Conservation (phyloP, 1,284 basidiomycete species). For the Hymenochaete sp. region DNA sequence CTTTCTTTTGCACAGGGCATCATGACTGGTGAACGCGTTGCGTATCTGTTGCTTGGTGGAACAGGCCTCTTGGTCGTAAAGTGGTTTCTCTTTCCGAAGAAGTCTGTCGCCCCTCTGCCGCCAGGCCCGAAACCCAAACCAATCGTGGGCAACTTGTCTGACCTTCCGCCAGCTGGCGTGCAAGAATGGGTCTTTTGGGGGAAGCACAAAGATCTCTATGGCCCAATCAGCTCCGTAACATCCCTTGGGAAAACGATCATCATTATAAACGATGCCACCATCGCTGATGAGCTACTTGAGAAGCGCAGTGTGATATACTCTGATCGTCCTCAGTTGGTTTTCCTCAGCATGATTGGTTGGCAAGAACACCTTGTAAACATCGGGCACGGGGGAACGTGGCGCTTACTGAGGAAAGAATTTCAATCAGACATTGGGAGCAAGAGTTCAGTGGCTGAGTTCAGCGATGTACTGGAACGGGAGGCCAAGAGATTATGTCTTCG, state of each 20-base stretch:
- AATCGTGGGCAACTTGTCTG: constrained; percentile 17
- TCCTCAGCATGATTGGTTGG: too few species aligned
- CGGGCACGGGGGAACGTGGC: too few species aligned
- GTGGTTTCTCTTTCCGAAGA: constrained; percentile 11
- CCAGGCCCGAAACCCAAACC: constrained; percentile 17
- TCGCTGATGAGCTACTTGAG: constrained; percentile 14
- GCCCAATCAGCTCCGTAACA: constrained; percentile 15
- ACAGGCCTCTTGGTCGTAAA: too few species aligned
- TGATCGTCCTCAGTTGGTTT: constrained; percentile 11
- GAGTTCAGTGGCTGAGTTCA: too few species aligned
- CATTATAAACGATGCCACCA: constrained; percentile 11
- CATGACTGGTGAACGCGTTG: too few species aligned
- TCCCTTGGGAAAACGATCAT: constrained; percentile 14
- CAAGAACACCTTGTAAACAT: too few species aligned
- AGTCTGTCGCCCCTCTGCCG: constrained; percentile 13
- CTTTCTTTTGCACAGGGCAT: constrained; percentile 3
- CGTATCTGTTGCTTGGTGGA: too few species aligned
- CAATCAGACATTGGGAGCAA: too few species aligned
- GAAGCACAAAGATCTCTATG: constrained; percentile 16
- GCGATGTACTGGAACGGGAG: too few species aligned
- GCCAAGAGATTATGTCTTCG: too few species aligned
- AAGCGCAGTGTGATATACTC: constrained; percentile 14
- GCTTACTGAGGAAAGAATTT: too few species aligned
- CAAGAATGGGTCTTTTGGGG: constrained; percentile 17
- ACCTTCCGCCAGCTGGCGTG: constrained; percentile 13